Evolutionary conservation across 768 basidiomycete genomes (phyloP), one percentile per base, ranked within the genome.

Genomic region (Xerocomellus intermedius): DNA sequence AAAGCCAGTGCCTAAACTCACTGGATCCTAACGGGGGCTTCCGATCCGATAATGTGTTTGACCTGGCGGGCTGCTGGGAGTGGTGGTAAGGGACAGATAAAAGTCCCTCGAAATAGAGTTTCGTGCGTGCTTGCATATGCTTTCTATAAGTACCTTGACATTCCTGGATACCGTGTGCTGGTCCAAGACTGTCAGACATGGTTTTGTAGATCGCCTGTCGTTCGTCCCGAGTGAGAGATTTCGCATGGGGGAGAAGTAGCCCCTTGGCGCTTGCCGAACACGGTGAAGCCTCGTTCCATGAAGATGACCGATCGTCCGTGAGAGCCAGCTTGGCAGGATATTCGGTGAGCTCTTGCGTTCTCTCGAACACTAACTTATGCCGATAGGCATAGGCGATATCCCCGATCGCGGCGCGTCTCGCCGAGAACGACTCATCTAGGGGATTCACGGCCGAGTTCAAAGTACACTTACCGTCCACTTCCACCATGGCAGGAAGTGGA

Each of bases 201-300:
- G 79, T 67, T 46, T 78, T 72, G 59, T 86, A 86, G 53, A 81
- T 71, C 24, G 74, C 77, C 49, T 70, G 66, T 33, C 83, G 80
- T 63, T 84, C 81, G n/a, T 64, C 60, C 51, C 69, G 56, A 14
- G 75, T 73, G 43, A 83, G 70, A 21, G 73, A 61, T 35, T 73
- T 63, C 41, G 41, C 50, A 41, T 62, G 55, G 21, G 59, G 56
- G 26, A 69, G 54, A 28, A 58, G 57, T 12, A 61, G 12, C 4
- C 52, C 61, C 47, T 43, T 51, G 45, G 38, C n/a, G 35, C 61
- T 64, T 22, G 60, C 44, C 42, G 64, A 54, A 30, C 64, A 69
- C 8, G 65, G 60, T 13, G 58, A 67, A 1, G 48, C 45, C 33
- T 55, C 61, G 28, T 46, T 61, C 58, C 60, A 62, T 12, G 37